These are phyloP conservation scores for Ascochyta clinopodiicola DNA, from an alignment of 2,329 filamentous ascomycete species.

Conservation along the genomic window DNA sequence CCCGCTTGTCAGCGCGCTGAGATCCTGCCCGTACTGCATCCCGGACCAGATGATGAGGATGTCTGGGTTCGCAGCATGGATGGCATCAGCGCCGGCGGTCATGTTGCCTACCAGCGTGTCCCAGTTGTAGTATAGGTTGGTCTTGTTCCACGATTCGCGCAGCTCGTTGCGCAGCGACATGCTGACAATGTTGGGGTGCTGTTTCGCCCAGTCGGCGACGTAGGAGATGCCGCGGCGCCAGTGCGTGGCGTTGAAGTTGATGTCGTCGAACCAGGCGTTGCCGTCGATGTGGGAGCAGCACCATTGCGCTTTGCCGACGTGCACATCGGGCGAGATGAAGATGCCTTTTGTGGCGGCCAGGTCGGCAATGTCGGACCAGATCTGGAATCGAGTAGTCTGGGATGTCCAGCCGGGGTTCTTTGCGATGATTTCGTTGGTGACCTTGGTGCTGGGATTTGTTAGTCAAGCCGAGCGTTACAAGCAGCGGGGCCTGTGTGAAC, in stretches of 20 bases:
- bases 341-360: conserved; percentile 39
- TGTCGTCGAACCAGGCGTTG: conserved; percentile 64
- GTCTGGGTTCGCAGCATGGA: conserved; percentile 61
- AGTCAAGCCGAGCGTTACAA: not conserved
- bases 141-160: conserved; percentile 44
- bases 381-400: conserved; percentile 50
- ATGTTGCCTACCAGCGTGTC: conserved; percentile 51
- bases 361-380: conserved; percentile 41
- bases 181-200: conserved; percentile 60
- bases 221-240: conserved; percentile 62
- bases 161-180: conserved; percentile 67
- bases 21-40: conserved; percentile 61
- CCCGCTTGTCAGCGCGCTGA: conserved; percentile 51
- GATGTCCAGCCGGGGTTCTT: conserved; percentile 48
- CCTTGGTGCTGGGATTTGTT: conserved; percentile 35
- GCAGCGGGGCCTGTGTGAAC: not conserved
- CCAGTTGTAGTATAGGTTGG: conserved; percentile 40
- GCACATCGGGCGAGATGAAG: conserved; percentile 42
- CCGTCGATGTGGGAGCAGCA: conserved; percentile 55
- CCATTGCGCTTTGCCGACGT: conserved; percentile 43
- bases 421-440: conserved; percentile 46
- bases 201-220: conserved; percentile 59
- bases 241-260: conserved; percentile 61
- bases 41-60: conserved; percentile 63
- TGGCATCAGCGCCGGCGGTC: conserved; percentile 54